Evolutionary conservation across 2,329 filamentous ascomycete species (phyloP).

Genomic region (Harringtonia aguacate): DNA sequence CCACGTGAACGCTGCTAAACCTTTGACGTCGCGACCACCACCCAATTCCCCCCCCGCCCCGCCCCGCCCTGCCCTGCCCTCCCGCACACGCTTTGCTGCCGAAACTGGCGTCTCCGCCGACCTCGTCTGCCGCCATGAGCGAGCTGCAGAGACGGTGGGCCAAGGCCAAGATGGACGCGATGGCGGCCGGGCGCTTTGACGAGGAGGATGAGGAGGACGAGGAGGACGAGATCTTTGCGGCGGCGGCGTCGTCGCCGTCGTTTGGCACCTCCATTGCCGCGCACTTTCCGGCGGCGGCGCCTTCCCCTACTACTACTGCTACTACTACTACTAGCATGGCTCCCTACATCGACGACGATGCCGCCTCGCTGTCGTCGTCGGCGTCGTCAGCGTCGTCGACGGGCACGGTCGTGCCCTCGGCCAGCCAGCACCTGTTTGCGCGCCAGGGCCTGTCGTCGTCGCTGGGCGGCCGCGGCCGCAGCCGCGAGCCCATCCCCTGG

Average conservation of each 20-base stretch:
- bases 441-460: too few relatives aligned
- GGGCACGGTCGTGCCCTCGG: conserved; percentile 78
- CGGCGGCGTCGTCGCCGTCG: conserved; percentile 12
- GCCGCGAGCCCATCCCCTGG: conserved; percentile 65
- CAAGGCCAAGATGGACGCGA: conserved; percentile 16
- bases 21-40: too few relatives aligned
- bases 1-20: too few relatives aligned
- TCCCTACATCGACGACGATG: conserved; percentile 44
- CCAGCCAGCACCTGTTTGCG: conserved; percentile 62
- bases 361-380: conserved; percentile 46
- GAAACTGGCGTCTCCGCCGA: background rate
- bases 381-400: conserved; percentile 86
- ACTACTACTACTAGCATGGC: conserved; percentile 32
- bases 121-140: conserved; percentile 15
- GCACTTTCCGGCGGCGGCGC: conserved; percentile 6
- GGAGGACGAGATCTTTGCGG: conserved; percentile 17
- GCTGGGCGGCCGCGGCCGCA: conserved; percentile 40
- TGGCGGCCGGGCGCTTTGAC: conserved; percentile 23
- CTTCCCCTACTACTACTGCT: too few relatives aligned
- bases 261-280: background rate
- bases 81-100: too few relatives aligned
- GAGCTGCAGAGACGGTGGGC: conserved; percentile 22
- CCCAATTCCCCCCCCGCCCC: too few relatives aligned
- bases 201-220: conserved; percentile 44
- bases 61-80: too few relatives aligned